Conservation (phyloP, 805 yeast species). For the Ogataea allantospora region DNA sequence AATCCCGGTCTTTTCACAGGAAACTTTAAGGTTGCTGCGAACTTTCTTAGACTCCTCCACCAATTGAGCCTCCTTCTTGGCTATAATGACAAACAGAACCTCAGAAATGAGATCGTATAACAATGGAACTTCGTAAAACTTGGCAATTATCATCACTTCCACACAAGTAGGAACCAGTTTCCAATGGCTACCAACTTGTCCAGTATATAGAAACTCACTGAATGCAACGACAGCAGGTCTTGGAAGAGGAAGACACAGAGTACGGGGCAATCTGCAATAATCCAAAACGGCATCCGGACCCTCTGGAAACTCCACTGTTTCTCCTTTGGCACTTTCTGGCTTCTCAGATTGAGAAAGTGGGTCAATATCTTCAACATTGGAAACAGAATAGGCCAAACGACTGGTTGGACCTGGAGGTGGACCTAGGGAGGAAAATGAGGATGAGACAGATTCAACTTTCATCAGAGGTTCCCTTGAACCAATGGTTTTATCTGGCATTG, state of each 20-base stretch:
- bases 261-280: constrained; percentile 64
- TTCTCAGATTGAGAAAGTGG: background rate
- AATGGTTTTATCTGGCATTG: constrained; percentile 42
- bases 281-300: constrained; percentile 39
- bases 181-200: constrained; percentile 78
- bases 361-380: constrained; percentile 2
- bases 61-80: constrained; percentile 59
- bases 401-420: constrained; percentile 3
- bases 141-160: constrained; percentile 60
- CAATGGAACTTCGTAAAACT: constrained; percentile 66
- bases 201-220: constrained; percentile 72
- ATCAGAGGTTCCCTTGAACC: background rate
- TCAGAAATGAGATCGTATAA: constrained; percentile 69
- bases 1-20: constrained; percentile 20
- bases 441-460: background rate
- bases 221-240: constrained; percentile 62
- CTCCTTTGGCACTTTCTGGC: constrained; percentile 5
- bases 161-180: constrained; percentile 64
- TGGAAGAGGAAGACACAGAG: constrained; percentile 65
- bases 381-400: constrained; percentile 10
- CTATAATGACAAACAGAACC: constrained; percentile 65
- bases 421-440: constrained; percentile 2
- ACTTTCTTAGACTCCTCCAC: constrained; percentile 40
- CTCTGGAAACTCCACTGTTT: constrained; percentile 15
- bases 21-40: constrained; percentile 17